A percentile compares a stretch with the other conserved stretches of the same genome.
Evolutionary conservation across 2,329 filamentous ascomycete genomes (phyloP).

Genomic region (Cyphellophora attinorum): DNA sequence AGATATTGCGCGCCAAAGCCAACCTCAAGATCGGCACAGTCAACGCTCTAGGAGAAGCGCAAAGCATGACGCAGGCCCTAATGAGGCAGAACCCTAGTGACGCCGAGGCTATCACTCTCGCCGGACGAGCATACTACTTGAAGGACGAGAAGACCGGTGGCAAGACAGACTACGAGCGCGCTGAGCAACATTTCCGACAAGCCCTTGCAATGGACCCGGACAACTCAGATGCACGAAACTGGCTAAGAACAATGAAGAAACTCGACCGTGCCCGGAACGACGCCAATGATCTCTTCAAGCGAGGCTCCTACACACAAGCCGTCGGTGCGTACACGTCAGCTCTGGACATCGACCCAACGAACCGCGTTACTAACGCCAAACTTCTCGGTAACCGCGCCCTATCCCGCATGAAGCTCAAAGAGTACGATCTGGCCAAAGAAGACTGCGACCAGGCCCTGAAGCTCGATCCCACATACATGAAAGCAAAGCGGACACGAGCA

Average conservation of each 20-base stretch:
- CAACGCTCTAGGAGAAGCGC: slow-evolving; percentile 82
- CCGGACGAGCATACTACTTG: slow-evolving; percentile 77
- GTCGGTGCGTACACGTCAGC: slow-evolving; percentile 78
- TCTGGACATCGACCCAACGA: slow-evolving; percentile 73
- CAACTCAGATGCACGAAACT: slow-evolving; percentile 78
- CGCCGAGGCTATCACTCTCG: slow-evolving; percentile 83
- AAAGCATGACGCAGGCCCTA: slow-evolving; percentile 82
- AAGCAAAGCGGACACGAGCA: slow-evolving; percentile 88
- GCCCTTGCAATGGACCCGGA: slow-evolving; percentile 87
- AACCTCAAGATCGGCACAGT: slow-evolving; percentile 85
- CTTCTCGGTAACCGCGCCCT: slow-evolving; percentile 87
- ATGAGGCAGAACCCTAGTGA: slow-evolving; percentile 82
- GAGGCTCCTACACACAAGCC: slow-evolving; percentile 66
- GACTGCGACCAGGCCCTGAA: slow-evolving; percentile 79
- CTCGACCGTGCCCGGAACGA: slow-evolving; percentile 89
- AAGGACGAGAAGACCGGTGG: slow-evolving; percentile 67
- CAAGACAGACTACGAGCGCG: slow-evolving; percentile 55
- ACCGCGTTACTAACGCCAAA: slow-evolving; percentile 91
- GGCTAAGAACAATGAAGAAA: slow-evolving; percentile 81
- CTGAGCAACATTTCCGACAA: slow-evolving; percentile 82
- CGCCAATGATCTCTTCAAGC: slow-evolving; percentile 84
- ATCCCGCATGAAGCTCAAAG: slow-evolving; percentile 69
- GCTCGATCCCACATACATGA: slow-evolving; percentile 75
- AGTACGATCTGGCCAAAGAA: slow-evolving; percentile 68
- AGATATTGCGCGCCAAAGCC: slow-evolving; percentile 81